Evolutionary conservation across 495 filamentous ascomycete species (phyloP).

Genomic region (Neurospora sp.): DNA sequence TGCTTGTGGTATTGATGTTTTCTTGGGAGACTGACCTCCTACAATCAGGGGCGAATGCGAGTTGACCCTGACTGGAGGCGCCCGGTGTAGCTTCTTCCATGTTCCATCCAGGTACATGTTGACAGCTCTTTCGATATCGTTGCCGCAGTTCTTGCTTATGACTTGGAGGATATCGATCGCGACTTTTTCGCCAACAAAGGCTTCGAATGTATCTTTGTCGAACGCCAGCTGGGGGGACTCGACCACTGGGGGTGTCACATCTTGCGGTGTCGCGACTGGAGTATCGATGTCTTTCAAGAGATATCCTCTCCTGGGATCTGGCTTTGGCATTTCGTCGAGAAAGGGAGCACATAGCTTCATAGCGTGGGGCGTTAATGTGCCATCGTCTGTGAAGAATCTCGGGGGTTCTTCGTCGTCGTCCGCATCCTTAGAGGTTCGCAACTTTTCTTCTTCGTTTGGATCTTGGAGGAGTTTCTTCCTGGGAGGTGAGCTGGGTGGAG

Average conservation of each 20-base stretch:
- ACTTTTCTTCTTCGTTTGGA: neutral
- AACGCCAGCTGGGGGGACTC: constrained; percentile 33
- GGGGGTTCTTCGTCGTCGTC: neutral
- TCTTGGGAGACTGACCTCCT: neutral
- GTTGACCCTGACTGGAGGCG: constrained; percentile 2
- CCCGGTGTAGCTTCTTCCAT: constrained; percentile 51
- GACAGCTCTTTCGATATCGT: constrained; percentile 57
- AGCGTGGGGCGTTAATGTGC: neutral
- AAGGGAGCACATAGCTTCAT: constrained; percentile 9
- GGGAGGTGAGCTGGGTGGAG: neutral
- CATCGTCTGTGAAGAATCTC: neutral
- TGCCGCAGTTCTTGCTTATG: constrained; percentile 49
- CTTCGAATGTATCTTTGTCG: constrained; percentile 57
- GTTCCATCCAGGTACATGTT: constrained; percentile 92
- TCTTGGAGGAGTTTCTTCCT: constrained; percentile 3
- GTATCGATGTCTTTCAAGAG: neutral
- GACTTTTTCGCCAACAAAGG: constrained; percentile 61
- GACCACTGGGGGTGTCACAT: neutral
- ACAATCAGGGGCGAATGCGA: neutral
- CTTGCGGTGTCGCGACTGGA: neutral
- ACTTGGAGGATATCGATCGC: constrained; percentile 36
- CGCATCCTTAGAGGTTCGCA: neutral
- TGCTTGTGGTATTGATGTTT: constrained; percentile 2
- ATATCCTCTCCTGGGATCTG: neutral
- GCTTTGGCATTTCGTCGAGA: constrained; percentile 10